Percentiles rank a stretch among this genome's conserved stretches.
phyloP scores from a whole-genome alignment of 2,329 filamentous ascomycete species.

The Chaetomiaceae sp. region DNA sequence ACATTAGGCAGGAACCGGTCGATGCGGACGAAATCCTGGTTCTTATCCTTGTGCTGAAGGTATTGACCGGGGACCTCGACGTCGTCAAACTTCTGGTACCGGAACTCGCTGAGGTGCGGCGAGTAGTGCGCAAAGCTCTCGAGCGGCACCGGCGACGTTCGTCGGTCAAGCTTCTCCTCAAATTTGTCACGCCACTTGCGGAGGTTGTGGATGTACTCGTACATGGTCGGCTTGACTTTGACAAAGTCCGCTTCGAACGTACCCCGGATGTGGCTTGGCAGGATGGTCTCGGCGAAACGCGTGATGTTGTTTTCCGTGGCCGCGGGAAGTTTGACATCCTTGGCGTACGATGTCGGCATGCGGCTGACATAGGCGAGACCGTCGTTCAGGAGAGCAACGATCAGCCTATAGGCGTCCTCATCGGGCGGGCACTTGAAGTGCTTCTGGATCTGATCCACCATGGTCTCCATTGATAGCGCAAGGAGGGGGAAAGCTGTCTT shows the following conservation, averaged over 20 bases:
- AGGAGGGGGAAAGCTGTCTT: slow-evolving; percentile 97
- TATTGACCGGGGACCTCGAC: slow-evolving; percentile 98
- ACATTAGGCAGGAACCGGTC: slow-evolving; percentile 95
- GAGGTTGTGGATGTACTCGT: slow-evolving; percentile 96
- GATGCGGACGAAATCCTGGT: slow-evolving; percentile 95
- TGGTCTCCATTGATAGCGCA: slow-evolving; percentile 97
- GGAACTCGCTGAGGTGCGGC: slow-evolving; percentile 90
- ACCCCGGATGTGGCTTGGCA: slow-evolving; percentile 90
- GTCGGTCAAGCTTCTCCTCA: slow-evolving; percentile 91
- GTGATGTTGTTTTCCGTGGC: slow-evolving; percentile 96
- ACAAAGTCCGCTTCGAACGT: slow-evolving; percentile 99
- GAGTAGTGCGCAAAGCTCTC: slow-evolving; percentile 66
- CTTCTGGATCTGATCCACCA: slow-evolving; percentile 98
- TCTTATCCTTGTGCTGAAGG: slow-evolving; percentile 95
- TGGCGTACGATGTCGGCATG: slow-evolving; percentile 79
- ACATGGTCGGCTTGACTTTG: slow-evolving; percentile 90
- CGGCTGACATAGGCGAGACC: slow-evolving; percentile 88
- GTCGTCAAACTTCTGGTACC: slow-evolving; percentile 97
- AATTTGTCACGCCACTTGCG: slow-evolving; percentile 96
- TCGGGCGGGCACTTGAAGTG: slow-evolving; percentile 99
- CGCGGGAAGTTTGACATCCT: slow-evolving; percentile 82
- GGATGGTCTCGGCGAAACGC: slow-evolving; percentile 90
- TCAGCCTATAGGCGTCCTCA: slow-evolving; percentile 94
- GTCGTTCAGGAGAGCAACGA: slow-evolving; percentile 96
- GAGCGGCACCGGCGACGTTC: slow-evolving; percentile 66